Conservation (phyloP, 805 yeast genomes). For the Pichia sporocuriosa region DNA sequence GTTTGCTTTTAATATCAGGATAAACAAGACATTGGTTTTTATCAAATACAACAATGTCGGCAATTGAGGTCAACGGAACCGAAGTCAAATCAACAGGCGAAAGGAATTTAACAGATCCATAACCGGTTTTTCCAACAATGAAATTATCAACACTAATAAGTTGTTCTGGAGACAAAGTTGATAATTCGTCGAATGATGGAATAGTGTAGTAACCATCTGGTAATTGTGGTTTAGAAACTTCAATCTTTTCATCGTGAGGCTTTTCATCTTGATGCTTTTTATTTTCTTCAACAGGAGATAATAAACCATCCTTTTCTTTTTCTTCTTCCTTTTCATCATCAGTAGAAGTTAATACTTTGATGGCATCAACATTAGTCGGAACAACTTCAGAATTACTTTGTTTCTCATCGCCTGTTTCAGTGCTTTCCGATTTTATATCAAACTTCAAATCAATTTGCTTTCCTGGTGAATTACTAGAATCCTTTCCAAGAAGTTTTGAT, state of each 20-base stretch:
- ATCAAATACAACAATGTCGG: constrained; percentile 55
- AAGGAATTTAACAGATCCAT: constrained; percentile 71
- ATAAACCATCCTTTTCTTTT: neutral
- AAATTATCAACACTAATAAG: constrained; percentile 58
- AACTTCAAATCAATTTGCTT: constrained; percentile 31
- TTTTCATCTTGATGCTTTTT: neutral
- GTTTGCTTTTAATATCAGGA: constrained; percentile 57
- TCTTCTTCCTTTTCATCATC: neutral
- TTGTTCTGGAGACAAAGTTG: constrained; percentile 52
- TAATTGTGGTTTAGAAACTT: constrained; percentile 10
- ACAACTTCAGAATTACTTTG: neutral
- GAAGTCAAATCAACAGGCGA: constrained; percentile 79
- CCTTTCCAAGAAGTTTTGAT: constrained; percentile 14
- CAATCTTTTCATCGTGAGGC: neutral
- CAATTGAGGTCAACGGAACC: constrained; percentile 58
- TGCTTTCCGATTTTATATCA: constrained; percentile 10
- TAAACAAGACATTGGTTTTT: constrained; percentile 60
- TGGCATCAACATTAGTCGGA: neutral
- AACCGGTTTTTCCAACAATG: constrained; percentile 70
- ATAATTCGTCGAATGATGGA: constrained; percentile 64
- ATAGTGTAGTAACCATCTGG: constrained; percentile 81
- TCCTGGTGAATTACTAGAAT: too few relatives aligned
- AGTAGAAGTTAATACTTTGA: neutral
- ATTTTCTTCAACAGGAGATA: neutral
- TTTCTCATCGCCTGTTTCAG: neutral